These are phyloP conservation scores for Teunomyces cretensis DNA, from an alignment of 805 yeast genomes.

Conservation along the genomic window DNA sequence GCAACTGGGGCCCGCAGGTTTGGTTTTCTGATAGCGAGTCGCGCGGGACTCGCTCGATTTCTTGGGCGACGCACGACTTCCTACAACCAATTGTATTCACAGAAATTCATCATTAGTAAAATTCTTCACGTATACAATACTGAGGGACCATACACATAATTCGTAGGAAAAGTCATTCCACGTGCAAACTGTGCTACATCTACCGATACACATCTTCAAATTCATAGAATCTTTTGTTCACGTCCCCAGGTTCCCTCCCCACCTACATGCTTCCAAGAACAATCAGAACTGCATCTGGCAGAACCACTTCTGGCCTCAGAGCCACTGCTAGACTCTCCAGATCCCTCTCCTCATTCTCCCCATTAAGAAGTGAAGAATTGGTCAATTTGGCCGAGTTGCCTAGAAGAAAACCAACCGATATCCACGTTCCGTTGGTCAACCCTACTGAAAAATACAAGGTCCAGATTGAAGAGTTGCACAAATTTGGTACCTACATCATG, in stretches of 20 bases:
- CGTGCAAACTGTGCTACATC: neutral
- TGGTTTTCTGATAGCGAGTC: neutral
- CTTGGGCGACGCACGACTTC: neutral
- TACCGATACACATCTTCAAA: neutral
- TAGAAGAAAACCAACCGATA: conserved; percentile 33
- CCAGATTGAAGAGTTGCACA: conserved; percentile 69
- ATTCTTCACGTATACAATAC: neutral
- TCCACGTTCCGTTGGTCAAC: conserved; percentile 56
- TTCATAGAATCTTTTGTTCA: neutral
- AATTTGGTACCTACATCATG: conserved; percentile 77
- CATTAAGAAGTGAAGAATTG: conserved; percentile 22
- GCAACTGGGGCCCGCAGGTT: neutral
- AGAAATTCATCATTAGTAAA: conserved; percentile 2
- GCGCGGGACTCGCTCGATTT: neutral
- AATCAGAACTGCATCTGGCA: conserved; percentile 4
- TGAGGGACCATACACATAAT: neutral
- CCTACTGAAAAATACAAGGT: conserved; percentile 75
- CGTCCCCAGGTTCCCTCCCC: neutral
- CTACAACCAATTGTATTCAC: conserved; percentile 2
- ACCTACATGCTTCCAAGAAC: conserved; percentile 5
- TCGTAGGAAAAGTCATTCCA: neutral
- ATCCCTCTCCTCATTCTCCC: conserved; percentile 21
- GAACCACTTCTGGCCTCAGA: conserved; percentile 4
- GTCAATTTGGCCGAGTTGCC: conserved; percentile 37
- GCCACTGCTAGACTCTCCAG: neutral